Base-by-base conservation (phyloP, 2,329 filamentous ascomycete species). In the Xylariaceae sp. region DNA sequence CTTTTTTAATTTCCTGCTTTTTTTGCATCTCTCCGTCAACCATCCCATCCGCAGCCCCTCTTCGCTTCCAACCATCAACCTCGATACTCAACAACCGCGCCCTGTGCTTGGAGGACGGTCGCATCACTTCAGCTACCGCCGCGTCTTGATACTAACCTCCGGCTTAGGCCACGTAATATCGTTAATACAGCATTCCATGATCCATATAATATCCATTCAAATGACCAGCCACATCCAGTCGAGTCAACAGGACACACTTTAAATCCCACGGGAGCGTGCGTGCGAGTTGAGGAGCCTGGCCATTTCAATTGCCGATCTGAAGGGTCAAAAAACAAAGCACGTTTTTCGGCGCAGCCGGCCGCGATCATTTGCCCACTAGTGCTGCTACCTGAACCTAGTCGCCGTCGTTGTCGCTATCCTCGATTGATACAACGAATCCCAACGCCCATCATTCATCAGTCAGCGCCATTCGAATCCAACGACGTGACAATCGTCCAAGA, bases 221-320 rank as follows among this genome's bases (percentile, higher is more conserved):
- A 80, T 79, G 77, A 77, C 71, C 75, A 75, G 68, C 70, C 73
- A 69, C 73, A 71, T 68, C 62, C 67, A 70, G 60, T 69, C 74
- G 61, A 76, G 76, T 77, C 76, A 76, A 73, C 74, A 74, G 76
- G 80, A 79, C 81, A 85, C 82, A 78, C 83, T 86, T 85, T 86
- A 82, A 86, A 82, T 73, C 79, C 77, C 76, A 84, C 82, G 83
- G 80, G 80, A 83, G 77, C 75, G 79, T 64, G 66, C 77, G 78
- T 75, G 78, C 77, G 78, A 81, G 79, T 73, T 55, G 79, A 82
- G 78, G 70, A 74, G 72, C 60, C 69, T 74, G 73, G 71, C 77
- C 77, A 80, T 80, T 75, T 82, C 80, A 81, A 82, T 77, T 73
- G 80, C 81, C 78, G 74, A 76, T 72, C 75, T 76, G 69, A 71